Conservation (phyloP, 2,329 filamentous ascomycete species). For the Phoma sp. region DNA sequence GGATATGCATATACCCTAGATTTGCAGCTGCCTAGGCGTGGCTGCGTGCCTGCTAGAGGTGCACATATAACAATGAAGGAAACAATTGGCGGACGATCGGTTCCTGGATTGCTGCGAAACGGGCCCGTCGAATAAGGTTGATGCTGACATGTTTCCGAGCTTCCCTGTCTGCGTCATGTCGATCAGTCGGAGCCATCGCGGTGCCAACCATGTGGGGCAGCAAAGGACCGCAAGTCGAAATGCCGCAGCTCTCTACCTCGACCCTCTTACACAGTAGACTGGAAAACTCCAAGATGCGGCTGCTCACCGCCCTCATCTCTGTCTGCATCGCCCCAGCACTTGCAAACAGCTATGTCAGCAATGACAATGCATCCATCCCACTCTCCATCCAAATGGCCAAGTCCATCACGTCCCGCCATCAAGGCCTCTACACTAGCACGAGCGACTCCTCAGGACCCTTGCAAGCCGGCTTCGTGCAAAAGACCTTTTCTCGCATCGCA, state of each 20-base stretch:
- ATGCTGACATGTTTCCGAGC: background rate
- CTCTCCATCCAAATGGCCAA: conserved; percentile 34
- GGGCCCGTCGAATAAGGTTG: background rate
- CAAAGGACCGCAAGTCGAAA: background rate
- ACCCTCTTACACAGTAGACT: too few species aligned
- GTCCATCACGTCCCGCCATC: conserved; percentile 40
- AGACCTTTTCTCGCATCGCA: conserved; percentile 34
- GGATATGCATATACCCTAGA: conserved; percentile 10
- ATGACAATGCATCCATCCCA: background rate
- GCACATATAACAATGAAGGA: background rate
- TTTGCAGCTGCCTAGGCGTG: background rate
- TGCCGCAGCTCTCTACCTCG: too few species aligned
- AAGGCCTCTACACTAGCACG: conserved; percentile 37
- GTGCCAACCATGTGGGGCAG: too few species aligned
- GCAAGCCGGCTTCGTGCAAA: conserved; percentile 45
- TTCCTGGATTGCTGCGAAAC: background rate
- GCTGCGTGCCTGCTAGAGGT: background rate
- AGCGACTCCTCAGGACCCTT: conserved; percentile 30
- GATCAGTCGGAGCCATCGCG: background rate
- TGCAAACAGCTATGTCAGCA: background rate
- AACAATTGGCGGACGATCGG: background rate
- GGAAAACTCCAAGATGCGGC: background rate
- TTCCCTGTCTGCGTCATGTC: background rate
- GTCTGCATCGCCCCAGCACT: background rate
- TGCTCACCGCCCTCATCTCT: background rate